Base-by-base conservation (phyloP, 164 flowering plant genomes). In the Umbellularia californica region DNA sequence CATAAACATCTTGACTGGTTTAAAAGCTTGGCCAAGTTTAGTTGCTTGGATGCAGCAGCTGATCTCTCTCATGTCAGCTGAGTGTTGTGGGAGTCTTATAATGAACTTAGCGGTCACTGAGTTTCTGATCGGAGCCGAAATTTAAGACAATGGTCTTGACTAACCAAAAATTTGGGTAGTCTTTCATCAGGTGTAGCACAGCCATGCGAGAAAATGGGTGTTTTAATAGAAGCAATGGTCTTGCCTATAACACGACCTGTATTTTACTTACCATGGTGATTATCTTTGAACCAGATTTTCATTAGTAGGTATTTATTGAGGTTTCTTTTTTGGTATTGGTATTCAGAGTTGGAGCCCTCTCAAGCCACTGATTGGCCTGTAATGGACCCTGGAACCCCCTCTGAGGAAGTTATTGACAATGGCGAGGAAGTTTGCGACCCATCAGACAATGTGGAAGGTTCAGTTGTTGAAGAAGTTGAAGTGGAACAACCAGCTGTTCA, bases 391-490 rank as follows among this genome's bases (percentile, higher is more conserved):
- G n/a, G 60, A 25, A 27, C 74, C 28, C 33, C 66, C 10, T 41
- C 81, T 1, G 90, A 84, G 72, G 79, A 77, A 33, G 87, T 82
- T 69, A 76, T 71, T 25, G 74, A 74, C 72, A 81, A 70, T 79
- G 81, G 77, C 68, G 84, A 76, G 71, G 89, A 88, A 77, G 87
- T 85, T 19, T 79, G 72, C 72, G 80, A 15, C 60, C 72, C 87
- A 50, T 80, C 86, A 19, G 84, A 81, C 50, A 75, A 74, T 71
- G 76, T 70, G 67, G 89, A 27, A 70, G 78, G 68, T 66, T 72
- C 55, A 22, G 74, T 3, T 24, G 69, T 55, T 15, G 80, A 77
- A 58, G 77, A 71, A 30, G 88, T 82, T 25, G 70, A 55, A 14
- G 60, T 14, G 60, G 60, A 14, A 19, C 60, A 55, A 19, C 41